Evolutionary conservation across 116 monocot genomes (phyloP).

Genomic region (Posidonia oceanica): DNA sequence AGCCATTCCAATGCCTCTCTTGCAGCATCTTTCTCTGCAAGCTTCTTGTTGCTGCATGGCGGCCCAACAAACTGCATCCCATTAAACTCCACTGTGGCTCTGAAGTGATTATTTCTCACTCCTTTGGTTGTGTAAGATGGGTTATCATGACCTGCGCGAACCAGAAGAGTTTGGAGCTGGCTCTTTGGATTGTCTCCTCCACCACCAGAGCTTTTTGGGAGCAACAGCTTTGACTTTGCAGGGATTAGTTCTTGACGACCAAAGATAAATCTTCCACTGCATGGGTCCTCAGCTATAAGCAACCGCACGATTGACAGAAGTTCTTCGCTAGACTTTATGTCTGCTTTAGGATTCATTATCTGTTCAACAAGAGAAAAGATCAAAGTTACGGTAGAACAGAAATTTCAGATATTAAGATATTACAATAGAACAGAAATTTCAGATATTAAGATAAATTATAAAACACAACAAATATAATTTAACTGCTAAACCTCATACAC

Average conservation of each 20-base stretch:
- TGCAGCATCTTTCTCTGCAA: slow-evolving; percentile 83
- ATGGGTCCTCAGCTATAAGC: slow-evolving; percentile 67
- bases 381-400: neutral
- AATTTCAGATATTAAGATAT: neutral
- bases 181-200: slow-evolving; percentile 77
- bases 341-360: slow-evolving; percentile 80
- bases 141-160: slow-evolving; percentile 65
- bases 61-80: slow-evolving; percentile 91
- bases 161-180: slow-evolving; percentile 73
- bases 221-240: slow-evolving; percentile 32
- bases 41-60: slow-evolving; percentile 75
- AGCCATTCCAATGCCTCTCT: slow-evolving; percentile 78
- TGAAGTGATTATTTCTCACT: slow-evolving; percentile 41
- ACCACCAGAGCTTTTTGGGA: slow-evolving; percentile 14
- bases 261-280: slow-evolving; percentile 70
- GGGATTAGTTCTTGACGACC: slow-evolving; percentile 63
- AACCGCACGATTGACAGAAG: slow-evolving; percentile 59
- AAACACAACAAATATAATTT: neutral
- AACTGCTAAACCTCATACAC: no score
- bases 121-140: slow-evolving; percentile 72
- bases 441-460: no score
- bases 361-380: slow-evolving; percentile 17
- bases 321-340: slow-evolving; percentile 40
- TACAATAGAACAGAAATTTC: no score
- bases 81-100: slow-evolving; percentile 73